Evolutionary conservation across 2,329 filamentous ascomycete genomes (phyloP), one percentile per base, ranked within the genome.

Genomic region (Xylariaceae sp.): DNA sequence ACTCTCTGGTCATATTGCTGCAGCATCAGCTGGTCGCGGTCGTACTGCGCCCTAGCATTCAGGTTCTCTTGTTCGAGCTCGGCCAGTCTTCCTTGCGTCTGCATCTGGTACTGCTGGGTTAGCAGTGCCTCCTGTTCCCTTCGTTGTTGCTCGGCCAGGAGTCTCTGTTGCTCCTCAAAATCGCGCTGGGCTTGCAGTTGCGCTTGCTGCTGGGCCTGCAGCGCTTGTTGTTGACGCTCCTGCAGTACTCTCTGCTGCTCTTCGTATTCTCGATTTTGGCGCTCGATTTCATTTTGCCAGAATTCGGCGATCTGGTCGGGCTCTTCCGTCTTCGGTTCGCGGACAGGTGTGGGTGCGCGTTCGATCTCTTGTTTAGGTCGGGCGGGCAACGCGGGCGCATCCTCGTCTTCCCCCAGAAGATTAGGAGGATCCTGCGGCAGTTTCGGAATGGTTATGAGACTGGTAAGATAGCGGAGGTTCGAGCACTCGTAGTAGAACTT

Each of bases 401-500:
- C 77, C 38, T 90, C 88, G 46, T 94, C 88, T 56, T 94, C 88
- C 14, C 80, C 78, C 12, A 96, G 73, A 27, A 97, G 72, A 55
- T 87, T 97, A 0, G 92, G 92, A 1, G 92, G 86, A 40, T 97
- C 89, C 65, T 94, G 87, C 1, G 92, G 89, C 35, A 98, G 76
- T 62, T 96, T 97, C 1, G 92, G 92, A 5, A 98, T 88, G 2
- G 88, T 94, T 57, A 98, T 97, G 36, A 98, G 72, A 56, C 88
- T 95, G 11, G 92, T 98, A 34, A 98, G 75, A 60, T 98, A 98
- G 52, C 92, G 84, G 39, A 98, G 74, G 62, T 97, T 98, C 9
- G 92, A 96, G 66, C 92, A 98, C 66, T 98, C 92, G 65, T 97
- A 97, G 68, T 98, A 98, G 67, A 97, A 98, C 59, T 94, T 92